phyloP scores from a whole-genome alignment of 768 basidiomycete species.

The Leccinum subgranulosum region DNA sequence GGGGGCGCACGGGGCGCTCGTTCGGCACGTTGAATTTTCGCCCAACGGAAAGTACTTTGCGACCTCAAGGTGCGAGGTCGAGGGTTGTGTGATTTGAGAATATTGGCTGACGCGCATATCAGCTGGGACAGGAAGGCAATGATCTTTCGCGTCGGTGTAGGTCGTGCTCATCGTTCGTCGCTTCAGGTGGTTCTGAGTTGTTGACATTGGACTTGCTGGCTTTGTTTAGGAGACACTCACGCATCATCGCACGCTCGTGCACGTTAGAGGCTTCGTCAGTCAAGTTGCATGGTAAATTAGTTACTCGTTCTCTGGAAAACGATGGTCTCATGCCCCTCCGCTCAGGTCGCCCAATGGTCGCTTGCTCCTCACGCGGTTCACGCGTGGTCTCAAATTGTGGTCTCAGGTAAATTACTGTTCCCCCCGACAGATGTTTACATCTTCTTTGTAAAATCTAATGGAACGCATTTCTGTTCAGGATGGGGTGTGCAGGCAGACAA shows the following conservation, averaged over 20 bases:
- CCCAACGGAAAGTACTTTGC: conserved; percentile 53
- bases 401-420: conserved; percentile 34
- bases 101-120: background rate
- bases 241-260: conserved; percentile 44
- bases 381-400: conserved; percentile 50
- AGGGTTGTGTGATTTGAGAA: background rate
- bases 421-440: background rate
- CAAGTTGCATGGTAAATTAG: conserved; percentile 48
- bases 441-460: background rate
- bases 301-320: background rate
- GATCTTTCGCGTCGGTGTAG: conserved; percentile 44
- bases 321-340: background rate
- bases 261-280: conserved; percentile 49
- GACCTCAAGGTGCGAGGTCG: conserved; percentile 43
- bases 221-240: conserved; percentile 38
- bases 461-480: conserved; percentile 29
- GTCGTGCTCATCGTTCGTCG: conserved; percentile 1
- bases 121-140: conserved; percentile 52
- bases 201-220: background rate
- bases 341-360: conserved; percentile 47
- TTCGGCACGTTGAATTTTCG: conserved; percentile 54
- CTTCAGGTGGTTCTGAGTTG: background rate
- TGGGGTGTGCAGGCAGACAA: conserved; percentile 48
- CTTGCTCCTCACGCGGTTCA: conserved; percentile 45
- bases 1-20: conserved; percentile 44